phyloP scores from a whole-genome alignment of 1,284 basidiomycete species.

The Cerrena zonata region DNA sequence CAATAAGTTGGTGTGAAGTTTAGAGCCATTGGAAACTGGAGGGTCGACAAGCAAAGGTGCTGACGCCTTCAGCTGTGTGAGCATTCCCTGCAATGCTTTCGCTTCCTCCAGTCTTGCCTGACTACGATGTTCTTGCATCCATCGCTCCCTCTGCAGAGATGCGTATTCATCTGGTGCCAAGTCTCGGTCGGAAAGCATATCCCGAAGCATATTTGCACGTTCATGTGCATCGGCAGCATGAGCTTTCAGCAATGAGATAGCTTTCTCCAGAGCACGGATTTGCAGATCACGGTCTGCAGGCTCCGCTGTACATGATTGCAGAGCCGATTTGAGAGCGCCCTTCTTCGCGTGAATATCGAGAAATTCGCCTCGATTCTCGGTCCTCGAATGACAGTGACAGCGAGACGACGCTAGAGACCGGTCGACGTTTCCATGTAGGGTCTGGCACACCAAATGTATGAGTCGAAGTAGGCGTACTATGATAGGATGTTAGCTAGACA shows the following conservation, averaged over 20 bases:
- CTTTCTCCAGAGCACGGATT: conserved; percentile 40
- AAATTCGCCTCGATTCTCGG: neutral
- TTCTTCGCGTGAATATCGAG: conserved; percentile 38
- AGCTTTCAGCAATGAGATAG: conserved; percentile 35
- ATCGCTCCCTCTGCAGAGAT: conserved; percentile 39
- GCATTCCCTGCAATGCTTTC: conserved; percentile 9
- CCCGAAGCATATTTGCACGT: conserved; percentile 36
- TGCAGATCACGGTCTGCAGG: conserved; percentile 40
- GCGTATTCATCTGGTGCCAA: conserved; percentile 31
- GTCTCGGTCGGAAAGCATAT: conserved; percentile 31
- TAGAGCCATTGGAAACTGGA: neutral
- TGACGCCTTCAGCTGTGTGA: conserved; percentile 11
- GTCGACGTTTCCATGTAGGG: conserved; percentile 14
- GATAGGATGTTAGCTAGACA: neutral
- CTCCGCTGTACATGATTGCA: conserved; percentile 25
- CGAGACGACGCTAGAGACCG: conserved; percentile 21
- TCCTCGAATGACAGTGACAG: neutral
- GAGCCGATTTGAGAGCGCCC: conserved; percentile 30
- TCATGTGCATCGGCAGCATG: conserved; percentile 43
- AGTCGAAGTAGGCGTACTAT: conserved; percentile 4
- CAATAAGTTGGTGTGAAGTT: conserved; percentile 15
- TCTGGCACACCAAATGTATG: conserved; percentile 10
- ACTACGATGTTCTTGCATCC: conserved; percentile 45
- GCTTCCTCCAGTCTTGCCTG: conserved; percentile 31
- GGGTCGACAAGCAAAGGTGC: conserved; percentile 8